phyloP scores from a whole-genome alignment of 2,329 filamentous ascomycete species.

The Tolypocladium ophioglossoides region DNA sequence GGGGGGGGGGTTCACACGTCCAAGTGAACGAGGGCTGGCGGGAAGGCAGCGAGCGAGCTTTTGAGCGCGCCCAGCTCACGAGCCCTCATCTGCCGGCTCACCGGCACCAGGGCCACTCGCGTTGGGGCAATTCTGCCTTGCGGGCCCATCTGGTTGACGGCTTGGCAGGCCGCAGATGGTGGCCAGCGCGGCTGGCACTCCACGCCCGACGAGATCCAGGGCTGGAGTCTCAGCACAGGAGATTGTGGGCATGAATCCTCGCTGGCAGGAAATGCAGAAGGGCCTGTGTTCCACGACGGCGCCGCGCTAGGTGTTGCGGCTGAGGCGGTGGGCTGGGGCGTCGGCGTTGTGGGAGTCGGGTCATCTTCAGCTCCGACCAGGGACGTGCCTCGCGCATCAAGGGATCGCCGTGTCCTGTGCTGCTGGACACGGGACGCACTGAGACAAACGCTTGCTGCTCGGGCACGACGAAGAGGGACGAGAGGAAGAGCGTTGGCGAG shows the following conservation, averaged over 20 bases:
- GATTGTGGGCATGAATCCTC: background rate
- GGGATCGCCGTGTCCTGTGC: background rate
- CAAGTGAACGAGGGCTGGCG: background rate
- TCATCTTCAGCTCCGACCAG: background rate
- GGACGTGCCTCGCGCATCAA: too few species aligned
- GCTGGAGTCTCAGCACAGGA: background rate
- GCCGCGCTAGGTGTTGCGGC: background rate
- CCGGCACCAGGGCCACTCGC: background rate
- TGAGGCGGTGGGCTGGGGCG: background rate
- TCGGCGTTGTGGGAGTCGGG: background rate
- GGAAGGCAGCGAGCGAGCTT: background rate
- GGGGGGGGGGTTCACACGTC: background rate
- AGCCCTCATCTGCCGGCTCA: background rate
- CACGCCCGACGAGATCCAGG: background rate
- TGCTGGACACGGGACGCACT: background rate
- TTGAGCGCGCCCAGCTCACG: background rate
- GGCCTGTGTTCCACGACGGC: background rate
- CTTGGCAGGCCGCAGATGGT: too few species aligned
- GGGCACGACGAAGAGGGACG: background rate
- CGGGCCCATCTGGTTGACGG: too few species aligned
- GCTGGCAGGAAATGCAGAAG: background rate
- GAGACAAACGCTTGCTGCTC: background rate
- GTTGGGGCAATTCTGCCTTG: background rate
- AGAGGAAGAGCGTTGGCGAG: too few species aligned
- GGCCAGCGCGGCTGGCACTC: too few species aligned